Evolutionary conservation across 1,284 basidiomycete species (phyloP).

Genomic region (Ustilago crameri): DNA sequence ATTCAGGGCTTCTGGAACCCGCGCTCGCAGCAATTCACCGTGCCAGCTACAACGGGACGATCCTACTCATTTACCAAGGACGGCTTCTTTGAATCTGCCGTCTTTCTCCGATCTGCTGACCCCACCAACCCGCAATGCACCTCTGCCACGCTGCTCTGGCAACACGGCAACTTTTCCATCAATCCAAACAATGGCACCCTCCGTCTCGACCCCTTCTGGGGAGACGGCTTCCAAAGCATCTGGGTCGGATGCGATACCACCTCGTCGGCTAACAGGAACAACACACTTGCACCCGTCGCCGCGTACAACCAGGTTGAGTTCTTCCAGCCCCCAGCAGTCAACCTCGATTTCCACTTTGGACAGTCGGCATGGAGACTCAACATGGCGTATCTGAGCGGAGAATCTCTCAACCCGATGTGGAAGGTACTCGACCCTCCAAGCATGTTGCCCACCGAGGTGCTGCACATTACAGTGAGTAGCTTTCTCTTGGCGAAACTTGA

Average conservation of each 20-base stretch:
- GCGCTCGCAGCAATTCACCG: conserved; percentile 23
- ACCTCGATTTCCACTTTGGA: conserved; percentile 19
- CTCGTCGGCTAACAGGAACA: conserved; percentile 22
- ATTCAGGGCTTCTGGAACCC: conserved; percentile 35
- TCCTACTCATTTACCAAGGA: conserved; percentile 30
- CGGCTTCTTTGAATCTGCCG: conserved; percentile 28
- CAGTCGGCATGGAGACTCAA: conserved; percentile 20
- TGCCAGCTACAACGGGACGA: conserved; percentile 17
- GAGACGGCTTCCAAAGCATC: conserved; percentile 30
- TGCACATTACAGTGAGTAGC: conserved; percentile 39
- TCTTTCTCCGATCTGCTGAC: conserved; percentile 22
- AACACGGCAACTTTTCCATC: conserved; percentile 32
- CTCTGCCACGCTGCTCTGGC: conserved; percentile 22
- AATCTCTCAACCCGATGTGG: conserved; percentile 37
- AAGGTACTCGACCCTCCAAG: conserved; percentile 53
- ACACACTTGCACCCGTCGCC: conserved; percentile 28
- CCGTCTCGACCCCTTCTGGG: conserved; percentile 32
- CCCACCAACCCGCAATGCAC: conserved; percentile 28
- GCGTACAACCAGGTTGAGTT: conserved; percentile 27
- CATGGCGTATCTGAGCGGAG: conserved; percentile 30
- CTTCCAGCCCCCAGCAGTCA: conserved; percentile 19
- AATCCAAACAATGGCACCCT: conserved; percentile 27
- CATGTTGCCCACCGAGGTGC: conserved; percentile 56
- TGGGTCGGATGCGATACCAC: conserved; percentile 32
- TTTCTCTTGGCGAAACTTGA: too few relatives aligned